A percentile compares a stretch with the other conserved stretches of the same genome.
These are phyloP conservation scores for Phytopythium chamaehyphon DNA, from an alignment of 352 stramenopile genomes.

Conservation along the genomic window DNA sequence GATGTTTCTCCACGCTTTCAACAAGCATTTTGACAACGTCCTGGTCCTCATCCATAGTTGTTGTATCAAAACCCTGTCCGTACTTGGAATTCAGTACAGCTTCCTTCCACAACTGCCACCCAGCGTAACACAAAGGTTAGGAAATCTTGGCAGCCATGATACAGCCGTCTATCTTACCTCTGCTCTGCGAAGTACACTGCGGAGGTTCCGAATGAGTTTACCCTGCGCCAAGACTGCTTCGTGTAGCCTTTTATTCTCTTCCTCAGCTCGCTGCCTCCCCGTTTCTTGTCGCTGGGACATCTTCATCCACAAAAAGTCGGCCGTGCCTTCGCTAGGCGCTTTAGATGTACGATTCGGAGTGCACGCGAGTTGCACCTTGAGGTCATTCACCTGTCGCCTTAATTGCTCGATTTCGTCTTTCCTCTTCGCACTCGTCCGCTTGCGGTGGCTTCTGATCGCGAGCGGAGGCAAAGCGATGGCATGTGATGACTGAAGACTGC, in stretches of 20 bases:
- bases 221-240: constrained; percentile 32
- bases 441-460: constrained; percentile 16
- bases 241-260: constrained; percentile 39
- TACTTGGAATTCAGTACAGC: too few species aligned
- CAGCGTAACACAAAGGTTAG: too few species aligned
- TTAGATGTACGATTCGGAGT: background rate
- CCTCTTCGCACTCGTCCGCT: constrained; percentile 26
- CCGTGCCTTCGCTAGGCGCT: too few species aligned
- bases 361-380: constrained; percentile 12
- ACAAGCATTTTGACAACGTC: too few species aligned
- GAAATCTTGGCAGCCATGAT: too few species aligned
- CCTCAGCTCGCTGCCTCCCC: constrained; percentile 19
- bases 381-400: constrained; percentile 12
- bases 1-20: too few species aligned
- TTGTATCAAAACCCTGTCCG: too few species aligned
- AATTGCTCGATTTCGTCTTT: constrained; percentile 29
- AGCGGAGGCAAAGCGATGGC: constrained; percentile 1
- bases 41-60: too few species aligned
- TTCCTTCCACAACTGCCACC: too few species aligned
- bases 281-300: constrained; percentile 32
- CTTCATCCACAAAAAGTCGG: constrained; percentile 17
- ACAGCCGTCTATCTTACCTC: constrained; percentile 7
- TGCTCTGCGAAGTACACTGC: constrained; percentile 30
- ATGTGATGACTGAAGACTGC: too few species aligned
- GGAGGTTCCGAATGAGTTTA: constrained; percentile 24